Base-by-base conservation (phyloP, 768 basidiomycete species). In the Trametes cinnabarina region DNA sequence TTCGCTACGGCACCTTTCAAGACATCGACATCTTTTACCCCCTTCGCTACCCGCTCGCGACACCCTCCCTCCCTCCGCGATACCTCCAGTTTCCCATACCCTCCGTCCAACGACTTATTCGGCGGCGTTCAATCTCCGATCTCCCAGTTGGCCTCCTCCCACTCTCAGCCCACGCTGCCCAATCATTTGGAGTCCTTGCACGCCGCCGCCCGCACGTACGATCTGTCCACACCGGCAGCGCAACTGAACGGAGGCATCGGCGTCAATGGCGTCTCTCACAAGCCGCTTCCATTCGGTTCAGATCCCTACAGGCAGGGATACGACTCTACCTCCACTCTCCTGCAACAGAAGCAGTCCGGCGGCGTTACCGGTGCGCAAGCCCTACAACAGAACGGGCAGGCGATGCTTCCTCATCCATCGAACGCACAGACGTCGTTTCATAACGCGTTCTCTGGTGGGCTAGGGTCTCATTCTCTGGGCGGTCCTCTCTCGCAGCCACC, bases 401-500 rank as follows among this genome's bases (percentile, higher is more conserved):
- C 69, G 5, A 51, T 72, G 7, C 68, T 68, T n/a, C 57, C 68
- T 3, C 60, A 73, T 5, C 71, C 74, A 15, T 70, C 72, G 30
- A 68, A 67, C 25, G 68, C 71, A 26, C 72, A 68, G 58, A 41
- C 51, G 35, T 34, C 66, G 25, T 60, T 71, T 57, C 77, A 75
- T 58, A 58, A 66, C 17, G 57, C 73, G 8, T 79, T 69, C 57
- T 56, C 76, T 57, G 77, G 77, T 17, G 72, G 73, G 1, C 48
- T 70, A 78, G 60, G 55, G 39, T 35, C 57, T 6, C 63, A 65
- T 39, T n/a, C 84, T 77, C 40, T 74, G 28, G 49, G 49, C 32
- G 51, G 51, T 10, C 63, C 67, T 42, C 65, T 64, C 51, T 86
- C 86, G 4, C 89, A 91, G 72, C 87, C 88, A 2, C 87, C 88